phyloP scores from a whole-genome alignment of 176 grass and related monocot species.

The Elaeis guineensis region DNA sequence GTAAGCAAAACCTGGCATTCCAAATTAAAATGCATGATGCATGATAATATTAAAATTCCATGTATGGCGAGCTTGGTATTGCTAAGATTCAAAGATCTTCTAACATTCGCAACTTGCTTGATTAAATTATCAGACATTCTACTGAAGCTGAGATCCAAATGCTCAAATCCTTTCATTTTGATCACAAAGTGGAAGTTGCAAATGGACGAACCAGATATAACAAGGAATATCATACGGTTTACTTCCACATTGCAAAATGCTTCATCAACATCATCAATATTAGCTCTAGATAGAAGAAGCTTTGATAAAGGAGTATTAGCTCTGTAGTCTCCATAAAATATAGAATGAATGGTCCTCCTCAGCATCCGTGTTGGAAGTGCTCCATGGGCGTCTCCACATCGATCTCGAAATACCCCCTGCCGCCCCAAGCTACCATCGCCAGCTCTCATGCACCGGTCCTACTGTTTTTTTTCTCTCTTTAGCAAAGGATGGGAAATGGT shows the following conservation, averaged over 20 bases:
- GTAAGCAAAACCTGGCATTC: slow-evolving; percentile 42
- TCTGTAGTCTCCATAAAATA: slow-evolving; percentile 31
- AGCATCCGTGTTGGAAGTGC: slow-evolving; percentile 4
- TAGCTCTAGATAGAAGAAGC: slow-evolving; percentile 31
- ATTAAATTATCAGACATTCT: slow-evolving; percentile 45
- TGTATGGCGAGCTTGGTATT: slow-evolving; percentile 45
- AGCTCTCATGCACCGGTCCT: no score
- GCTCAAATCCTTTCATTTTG: slow-evolving; percentile 43
- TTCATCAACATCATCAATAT: slow-evolving; percentile 40
- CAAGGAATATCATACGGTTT: slow-evolving; percentile 44
- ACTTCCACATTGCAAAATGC: slow-evolving; percentile 44
- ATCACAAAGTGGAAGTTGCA: slow-evolving; percentile 44
- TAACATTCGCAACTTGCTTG: slow-evolving; percentile 51
- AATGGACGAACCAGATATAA: slow-evolving; percentile 49
- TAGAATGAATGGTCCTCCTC: slow-evolving; percentile 37
- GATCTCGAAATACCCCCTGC: slow-evolving; percentile 23
- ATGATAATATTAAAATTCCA: slow-evolving; percentile 24
- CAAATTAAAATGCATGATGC: not conserved
- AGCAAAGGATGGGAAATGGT: no score
- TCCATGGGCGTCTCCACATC: slow-evolving; percentile 11
- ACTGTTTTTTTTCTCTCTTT: no score
- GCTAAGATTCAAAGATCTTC: slow-evolving; percentile 66
- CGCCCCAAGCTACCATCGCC: slow-evolving; percentile 14
- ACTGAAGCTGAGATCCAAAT: slow-evolving; percentile 52
- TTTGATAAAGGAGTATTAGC: slow-evolving; percentile 32